Evolutionary conservation across 2,329 filamentous ascomycete genomes (phyloP).

Genomic region (Aspergillus phoenicis): DNA sequence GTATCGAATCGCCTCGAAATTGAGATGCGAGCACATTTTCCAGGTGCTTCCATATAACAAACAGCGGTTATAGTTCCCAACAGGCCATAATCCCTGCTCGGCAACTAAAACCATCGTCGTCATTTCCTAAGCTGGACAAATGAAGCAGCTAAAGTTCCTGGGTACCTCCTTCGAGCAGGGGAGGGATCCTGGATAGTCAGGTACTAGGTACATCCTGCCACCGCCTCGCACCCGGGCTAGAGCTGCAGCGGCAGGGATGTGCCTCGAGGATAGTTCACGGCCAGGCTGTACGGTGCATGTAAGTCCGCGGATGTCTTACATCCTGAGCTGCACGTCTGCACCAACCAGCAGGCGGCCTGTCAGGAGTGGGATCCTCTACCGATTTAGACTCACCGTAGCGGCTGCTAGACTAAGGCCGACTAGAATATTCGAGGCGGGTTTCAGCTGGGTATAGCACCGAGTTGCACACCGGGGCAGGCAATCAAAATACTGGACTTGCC

Average conservation of each 20-base stretch:
- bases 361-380: background rate
- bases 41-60: background rate
- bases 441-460: background rate
- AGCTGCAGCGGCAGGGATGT: background rate
- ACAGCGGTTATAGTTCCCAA: background rate
- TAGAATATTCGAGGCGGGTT: background rate
- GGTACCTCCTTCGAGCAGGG: background rate
- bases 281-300: conserved; percentile 1
- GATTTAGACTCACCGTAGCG: conserved; percentile 14
- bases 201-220: background rate
- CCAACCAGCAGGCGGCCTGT: conserved; percentile 8
- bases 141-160: background rate
- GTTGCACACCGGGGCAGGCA: background rate
- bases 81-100: background rate
- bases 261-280: background rate
- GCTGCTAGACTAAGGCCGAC: background rate
- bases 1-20: background rate
- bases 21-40: background rate
- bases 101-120: background rate
- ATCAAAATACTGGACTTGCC: background rate
- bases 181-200: background rate
- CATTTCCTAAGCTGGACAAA: conserved; percentile 1
- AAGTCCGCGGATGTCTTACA: conserved; percentile 16
- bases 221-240: background rate
- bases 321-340: conserved; percentile 5